Base-by-base conservation (phyloP, 2,329 filamentous ascomycete species). In the Malbranchea zuffiana region DNA sequence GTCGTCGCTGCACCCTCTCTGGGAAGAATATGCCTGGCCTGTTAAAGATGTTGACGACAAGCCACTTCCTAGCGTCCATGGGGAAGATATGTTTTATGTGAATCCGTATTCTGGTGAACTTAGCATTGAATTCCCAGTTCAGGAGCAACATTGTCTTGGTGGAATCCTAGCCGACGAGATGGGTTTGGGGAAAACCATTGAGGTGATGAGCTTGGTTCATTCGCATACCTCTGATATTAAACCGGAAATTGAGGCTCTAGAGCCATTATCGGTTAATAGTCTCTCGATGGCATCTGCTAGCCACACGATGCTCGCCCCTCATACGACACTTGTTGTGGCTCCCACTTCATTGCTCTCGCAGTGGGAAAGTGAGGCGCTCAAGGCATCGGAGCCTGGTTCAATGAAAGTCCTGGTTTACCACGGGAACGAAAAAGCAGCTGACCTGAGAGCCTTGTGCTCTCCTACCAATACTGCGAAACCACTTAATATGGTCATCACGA, bases 131-230 rank as follows among this genome's bases (percentile, higher is more conserved):
- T 98, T 98, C 47, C 90, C 90, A 1, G 74, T 78, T 2, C 90
- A 98, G 54, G 85, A 96, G 51, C 90, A 96, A 53, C 84, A 92
- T 54, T 98, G 90, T 48, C 67, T 94, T 0, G 90, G 90, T 29
- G 90, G 90, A 4, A 83, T 98, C 40, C 66, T 98, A 27, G 90
- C 90, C 6, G 90, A 98, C 51, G 71, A 96, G 60, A 98, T 98
- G 90, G 90, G 90, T 31, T 68, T 98, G 2, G 90, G 90, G 21
- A 98, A 98, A 65, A 98, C 90, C 0, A 96, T 98, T 36, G 88
- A 98, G 54, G 96, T 98, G 86, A 74, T 98, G 44, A 90, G 85
- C 60, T 66, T 98, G 33, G 74, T 98, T 4, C 90, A 98, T 55
- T 75, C 83, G 0, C 83, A 96, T 55, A 76, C 74, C 43, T 79